A percentile compares a stretch with the other conserved stretches of the same genome.
Conservation (phyloP, 805 yeast genomes). For the Teunomyces cretensis region DNA sequence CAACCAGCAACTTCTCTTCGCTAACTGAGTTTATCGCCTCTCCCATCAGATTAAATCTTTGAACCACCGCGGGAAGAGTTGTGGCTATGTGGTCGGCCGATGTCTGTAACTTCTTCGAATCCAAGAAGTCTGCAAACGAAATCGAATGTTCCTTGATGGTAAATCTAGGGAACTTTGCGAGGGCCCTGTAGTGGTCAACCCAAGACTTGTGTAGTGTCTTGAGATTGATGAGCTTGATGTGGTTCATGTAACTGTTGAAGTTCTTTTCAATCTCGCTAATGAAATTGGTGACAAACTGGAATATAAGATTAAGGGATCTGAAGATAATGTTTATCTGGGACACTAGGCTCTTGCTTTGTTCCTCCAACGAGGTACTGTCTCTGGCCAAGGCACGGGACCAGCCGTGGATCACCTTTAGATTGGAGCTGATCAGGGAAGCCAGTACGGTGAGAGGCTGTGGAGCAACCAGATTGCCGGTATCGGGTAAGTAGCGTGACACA, state of each 20-base stretch:
- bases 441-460: not conserved
- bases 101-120: slow-evolving; percentile 22
- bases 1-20: slow-evolving; percentile 35
- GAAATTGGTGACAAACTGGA: slow-evolving; percentile 50
- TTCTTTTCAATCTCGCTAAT: slow-evolving; percentile 49
- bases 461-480: not conserved
- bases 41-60: slow-evolving; percentile 32
- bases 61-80: slow-evolving; percentile 30
- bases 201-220: slow-evolving; percentile 43
- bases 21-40: slow-evolving; percentile 37
- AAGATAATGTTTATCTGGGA: slow-evolving; percentile 42
- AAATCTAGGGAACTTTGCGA: slow-evolving; percentile 38
- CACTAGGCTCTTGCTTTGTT: slow-evolving; percentile 24
- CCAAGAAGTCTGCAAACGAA: slow-evolving; percentile 32
- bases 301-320: slow-evolving; percentile 46
- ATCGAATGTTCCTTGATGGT: slow-evolving; percentile 29
- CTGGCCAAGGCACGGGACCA: slow-evolving; percentile 51
- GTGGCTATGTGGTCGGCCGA: slow-evolving; percentile 29
- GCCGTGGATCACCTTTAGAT: slow-evolving; percentile 46
- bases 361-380: slow-evolving; percentile 36
- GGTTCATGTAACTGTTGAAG: slow-evolving; percentile 38
- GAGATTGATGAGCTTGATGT: slow-evolving; percentile 36
- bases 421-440: slow-evolving; percentile 5
- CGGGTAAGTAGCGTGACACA: not conserved
- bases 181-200: slow-evolving; percentile 30